Base-by-base conservation (phyloP, 164 flowering plant genomes). In the Berberis vulgaris region DNA sequence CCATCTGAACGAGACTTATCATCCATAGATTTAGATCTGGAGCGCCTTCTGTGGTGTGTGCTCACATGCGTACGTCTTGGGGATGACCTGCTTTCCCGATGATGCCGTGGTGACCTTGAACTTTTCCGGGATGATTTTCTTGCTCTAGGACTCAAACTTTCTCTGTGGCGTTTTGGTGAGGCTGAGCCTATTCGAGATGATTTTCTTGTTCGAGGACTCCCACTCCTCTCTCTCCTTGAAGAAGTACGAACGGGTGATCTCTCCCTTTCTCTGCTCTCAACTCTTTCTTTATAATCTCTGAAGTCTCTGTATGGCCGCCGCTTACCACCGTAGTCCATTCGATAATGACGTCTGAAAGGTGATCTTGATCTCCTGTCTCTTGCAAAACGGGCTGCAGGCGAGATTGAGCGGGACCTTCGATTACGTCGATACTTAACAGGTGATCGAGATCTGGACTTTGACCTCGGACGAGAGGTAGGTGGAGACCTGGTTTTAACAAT, bases 361-460 rank as follows among this genome's bases (percentile, higher is more conserved):
- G 97, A 91, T 68, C 89, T 84, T 54, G 91, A 88, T 73, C 96
- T 82, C 61, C 76, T 80, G 62, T 74, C 77, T 77, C 90, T 79
- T 50, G 71, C 42, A 60, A 55, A 74, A 2, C 89, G 89, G 1
- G 69, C 53, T 47, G 80, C 75, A 66, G 97, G 99, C 38, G 97
- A 94, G 74, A 72, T 79, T 46, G 99, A 87, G 60, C 77, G 96
- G 43, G 96, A 91, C 65, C 81, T 79, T 65, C 83, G 72, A 54
- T 89, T 81, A 54, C 70, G 71, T 7, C 80, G 76, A 64, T 79
- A 80, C 71, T 55, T 80, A 44, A 88, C 71, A 43, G 98, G 97
- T 52, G 97, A 93, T 72, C 72, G 81, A 49, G 97, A 88, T 71
- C 74, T 82, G 54, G 99, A 94, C 73, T 77, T 85, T 43, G 93